Evolutionary conservation across 192 early-diverging fungal species (phyloP).

Genomic region (Phlyctochytrium planicorne): DNA sequence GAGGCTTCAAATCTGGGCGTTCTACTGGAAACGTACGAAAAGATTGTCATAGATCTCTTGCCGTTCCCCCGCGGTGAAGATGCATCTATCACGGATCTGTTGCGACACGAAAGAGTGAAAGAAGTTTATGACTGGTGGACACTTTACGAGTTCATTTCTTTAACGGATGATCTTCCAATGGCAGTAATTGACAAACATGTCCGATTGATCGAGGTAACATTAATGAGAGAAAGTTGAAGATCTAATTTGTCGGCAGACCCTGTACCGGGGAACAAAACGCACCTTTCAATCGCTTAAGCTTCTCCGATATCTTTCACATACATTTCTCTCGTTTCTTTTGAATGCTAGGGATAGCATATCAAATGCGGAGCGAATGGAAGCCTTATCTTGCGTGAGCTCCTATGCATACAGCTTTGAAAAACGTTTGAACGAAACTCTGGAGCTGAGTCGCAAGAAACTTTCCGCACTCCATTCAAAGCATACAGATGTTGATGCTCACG

Average conservation of each 20-base stretch:
- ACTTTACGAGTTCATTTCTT: slow-evolving; percentile 24
- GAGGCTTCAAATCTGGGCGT: no score
- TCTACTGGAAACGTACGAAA: background rate
- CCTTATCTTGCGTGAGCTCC: slow-evolving; percentile 23
- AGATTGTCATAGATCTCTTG: background rate
- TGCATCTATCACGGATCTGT: background rate
- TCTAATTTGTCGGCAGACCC: slow-evolving; percentile 20
- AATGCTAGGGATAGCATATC: slow-evolving; percentile 42
- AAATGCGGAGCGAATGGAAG: slow-evolving; percentile 43
- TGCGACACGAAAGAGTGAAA: slow-evolving; percentile 29
- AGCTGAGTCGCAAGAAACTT: slow-evolving; percentile 20
- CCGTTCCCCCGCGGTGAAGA: slow-evolving; percentile 1
- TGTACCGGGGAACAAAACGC: slow-evolving; percentile 53
- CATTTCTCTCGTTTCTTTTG: slow-evolving; percentile 40
- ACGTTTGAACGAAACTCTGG: slow-evolving; percentile 20
- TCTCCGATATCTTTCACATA: slow-evolving; percentile 48
- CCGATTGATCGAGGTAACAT: slow-evolving; percentile 40
- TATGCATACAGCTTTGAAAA: slow-evolving; percentile 47
- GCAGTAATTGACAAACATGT: slow-evolving; percentile 43
- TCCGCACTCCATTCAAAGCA: background rate
- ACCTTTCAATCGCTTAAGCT: slow-evolving; percentile 52
- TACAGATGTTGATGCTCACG: background rate
- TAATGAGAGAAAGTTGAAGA: slow-evolving; percentile 4
- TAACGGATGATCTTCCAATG: slow-evolving; percentile 28
- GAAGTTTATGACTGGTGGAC: slow-evolving; percentile 47